Percentiles rank a stretch among this genome's conserved stretches.
Conservation (phyloP, 2,329 filamentous ascomycete species). For the Ceratocystis ficicola region DNA sequence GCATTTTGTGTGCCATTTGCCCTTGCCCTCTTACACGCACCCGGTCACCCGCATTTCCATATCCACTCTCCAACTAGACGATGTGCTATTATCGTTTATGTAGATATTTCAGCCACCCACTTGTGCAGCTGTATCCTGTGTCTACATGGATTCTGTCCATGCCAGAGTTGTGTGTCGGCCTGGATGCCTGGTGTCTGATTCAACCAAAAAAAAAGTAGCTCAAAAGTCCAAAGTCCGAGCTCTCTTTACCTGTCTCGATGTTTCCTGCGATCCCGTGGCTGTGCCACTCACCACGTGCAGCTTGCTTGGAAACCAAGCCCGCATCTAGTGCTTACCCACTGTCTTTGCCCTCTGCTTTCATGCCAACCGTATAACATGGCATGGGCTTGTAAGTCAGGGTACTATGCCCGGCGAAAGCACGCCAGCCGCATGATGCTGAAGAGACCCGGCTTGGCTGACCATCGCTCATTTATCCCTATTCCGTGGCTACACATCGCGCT, state of each 20-base stretch:
- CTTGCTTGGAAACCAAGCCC: not conserved
- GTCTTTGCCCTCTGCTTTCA: not conserved
- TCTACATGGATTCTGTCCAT: no score
- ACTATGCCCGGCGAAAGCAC: no score
- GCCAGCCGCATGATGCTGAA: no score
- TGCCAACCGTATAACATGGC: not conserved
- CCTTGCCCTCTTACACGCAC: slow-evolving; percentile 21
- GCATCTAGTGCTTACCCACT: not conserved
- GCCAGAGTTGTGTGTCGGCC: not conserved
- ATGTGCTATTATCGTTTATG: no score
- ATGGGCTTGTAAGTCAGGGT: no score
- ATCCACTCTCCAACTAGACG: slow-evolving; percentile 3
- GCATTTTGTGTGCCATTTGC: slow-evolving; percentile 14
- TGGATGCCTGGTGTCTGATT: not conserved
- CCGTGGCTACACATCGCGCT: no score
- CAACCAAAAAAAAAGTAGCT: not conserved
- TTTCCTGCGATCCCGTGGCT: not conserved
- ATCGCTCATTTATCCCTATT: no score
- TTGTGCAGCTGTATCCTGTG: no score
- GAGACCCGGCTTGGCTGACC: no score
- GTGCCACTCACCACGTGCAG: slow-evolving; percentile 1
- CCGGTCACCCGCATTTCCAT: not conserved
- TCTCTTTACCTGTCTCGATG: not conserved
- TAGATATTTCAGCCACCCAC: no score
- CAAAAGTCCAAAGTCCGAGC: not conserved